Base-by-base conservation (phyloP, 179 eudicot genomes). In the Monotropa hypopitys region DNA sequence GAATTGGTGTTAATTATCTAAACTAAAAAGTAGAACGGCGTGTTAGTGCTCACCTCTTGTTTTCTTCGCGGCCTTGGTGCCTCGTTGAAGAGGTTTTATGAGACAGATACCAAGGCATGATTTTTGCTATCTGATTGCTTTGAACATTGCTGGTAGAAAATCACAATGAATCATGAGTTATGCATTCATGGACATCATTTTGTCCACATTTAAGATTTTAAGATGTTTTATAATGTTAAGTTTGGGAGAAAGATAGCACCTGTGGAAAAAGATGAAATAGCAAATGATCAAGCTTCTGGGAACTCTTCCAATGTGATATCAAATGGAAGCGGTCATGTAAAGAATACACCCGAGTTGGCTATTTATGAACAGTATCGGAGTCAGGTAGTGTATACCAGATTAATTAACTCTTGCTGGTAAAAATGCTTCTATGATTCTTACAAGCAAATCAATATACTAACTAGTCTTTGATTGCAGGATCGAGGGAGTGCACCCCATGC, bases 221-320 rank as follows among this genome's bases (percentile, higher is more conserved):
- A 92, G 86, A 87, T 90, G 85, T 89, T 87, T 90, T 96, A 89
- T 93, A 96, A 90, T 91, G 84, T 89, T 72, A 96, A 93, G 97
- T 93, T 96, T 88, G 99, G 99, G 91, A 89, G 98, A 87, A 96
- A 88, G 90, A 91, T 73, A 82, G 90, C 84, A 66, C 62, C 77
- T 1, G 85, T 75, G 74, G 81, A 78, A 3, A 84, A 90, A 62
- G 90, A 86, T 56, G 79, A 50, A 40, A 81, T 13, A 69, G 79
- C 79, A n/a, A 81, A 75, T 76, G 77, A 73, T 72, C 83, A 75
- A 47, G 10, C 79, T 54, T 59, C 21, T 72, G 84, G 83, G 54
- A 78, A 62, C 72, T 49, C 78, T 66, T 72, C 82, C 21, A 76
- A 77, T 67, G 87, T 33, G 20, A 77, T 61, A 15, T 50, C 81